A percentile compares a stretch with the other conserved stretches of the same genome.
These are phyloP conservation scores for Neospora caninum DNA, from an alignment of 169 alveolate species.

Conservation along the genomic window DNA sequence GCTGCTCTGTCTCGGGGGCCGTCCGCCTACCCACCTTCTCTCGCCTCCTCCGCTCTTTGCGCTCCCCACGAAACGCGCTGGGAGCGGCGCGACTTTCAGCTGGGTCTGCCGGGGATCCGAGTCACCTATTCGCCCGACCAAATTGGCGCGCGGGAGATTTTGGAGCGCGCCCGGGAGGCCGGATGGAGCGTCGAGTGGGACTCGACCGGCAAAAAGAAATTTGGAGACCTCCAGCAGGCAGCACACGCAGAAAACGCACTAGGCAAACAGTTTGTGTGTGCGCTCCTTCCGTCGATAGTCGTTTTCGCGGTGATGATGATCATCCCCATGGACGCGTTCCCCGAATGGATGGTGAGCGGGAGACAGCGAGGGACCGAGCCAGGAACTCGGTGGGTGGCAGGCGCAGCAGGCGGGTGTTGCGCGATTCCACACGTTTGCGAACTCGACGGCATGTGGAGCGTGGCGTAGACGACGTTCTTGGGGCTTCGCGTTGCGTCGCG, in stretches of 20 bases:
- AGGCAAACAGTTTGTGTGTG: not conserved
- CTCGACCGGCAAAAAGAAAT: not conserved
- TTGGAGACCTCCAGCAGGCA: conserved; percentile 10
- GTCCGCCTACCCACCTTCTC: too few relatives aligned
- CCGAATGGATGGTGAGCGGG: not conserved
- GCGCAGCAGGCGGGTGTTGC: too few relatives aligned
- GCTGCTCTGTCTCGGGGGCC: too few relatives aligned
- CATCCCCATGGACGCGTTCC: not conserved
- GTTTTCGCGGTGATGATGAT: not conserved
- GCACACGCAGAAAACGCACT: not conserved
- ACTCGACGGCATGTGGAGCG: too few relatives aligned
- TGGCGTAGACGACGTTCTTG: too few relatives aligned
- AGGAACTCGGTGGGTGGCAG: not conserved
- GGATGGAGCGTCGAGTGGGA: not conserved
- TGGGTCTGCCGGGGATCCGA: not conserved
- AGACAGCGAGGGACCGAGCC: not conserved
- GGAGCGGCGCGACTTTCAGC: not conserved
- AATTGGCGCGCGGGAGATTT: not conserved
- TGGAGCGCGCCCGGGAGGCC: not conserved
- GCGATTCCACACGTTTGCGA: too few relatives aligned
- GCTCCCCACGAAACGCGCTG: not conserved
- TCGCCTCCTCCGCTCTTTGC: not conserved
- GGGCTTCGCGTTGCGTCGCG: too few relatives aligned
- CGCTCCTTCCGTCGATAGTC: not conserved
- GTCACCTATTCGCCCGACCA: not conserved